Conservation (phyloP, 306 rosid genomes). For the Heteromeles arbutifolia region DNA sequence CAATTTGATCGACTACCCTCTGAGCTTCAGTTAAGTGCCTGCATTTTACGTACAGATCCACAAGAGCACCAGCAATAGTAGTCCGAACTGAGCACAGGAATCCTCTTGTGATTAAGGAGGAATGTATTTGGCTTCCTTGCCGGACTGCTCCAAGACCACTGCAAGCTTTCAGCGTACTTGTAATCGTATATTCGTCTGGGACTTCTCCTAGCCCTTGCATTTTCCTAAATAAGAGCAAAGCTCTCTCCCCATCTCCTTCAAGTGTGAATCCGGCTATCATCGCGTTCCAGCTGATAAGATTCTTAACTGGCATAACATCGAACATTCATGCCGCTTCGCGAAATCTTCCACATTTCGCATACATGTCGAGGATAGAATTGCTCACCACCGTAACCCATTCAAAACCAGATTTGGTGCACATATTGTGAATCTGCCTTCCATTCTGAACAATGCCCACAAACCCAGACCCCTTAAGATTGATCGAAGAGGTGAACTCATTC, state of each 20-base stretch:
- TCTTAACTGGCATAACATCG: conserved; percentile 30
- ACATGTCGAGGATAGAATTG: conserved; percentile 59
- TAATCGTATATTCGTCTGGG: conserved; percentile 49
- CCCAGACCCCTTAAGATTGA: conserved; percentile 48
- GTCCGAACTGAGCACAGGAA: conserved; percentile 30
- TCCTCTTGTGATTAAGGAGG: conserved; percentile 40
- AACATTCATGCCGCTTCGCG: conserved; percentile 39
- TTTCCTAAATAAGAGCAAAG: conserved; percentile 35
- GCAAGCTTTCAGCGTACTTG: conserved; percentile 55
- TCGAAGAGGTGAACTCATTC: conserved; percentile 54
- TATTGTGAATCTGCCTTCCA: conserved; percentile 58
- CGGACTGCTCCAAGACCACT: conserved; percentile 34
- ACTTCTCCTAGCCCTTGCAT: conserved; percentile 44
- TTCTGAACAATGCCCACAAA: conserved; percentile 33
- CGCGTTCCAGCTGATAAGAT: conserved; percentile 56
- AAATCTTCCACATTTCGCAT: conserved; percentile 46
- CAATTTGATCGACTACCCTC: conserved; percentile 43
- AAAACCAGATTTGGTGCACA: conserved; percentile 48
- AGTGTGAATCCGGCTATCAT: conserved; percentile 52
- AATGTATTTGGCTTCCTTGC: conserved; percentile 55
- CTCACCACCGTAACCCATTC: conserved; percentile 41
- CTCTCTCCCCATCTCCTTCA: conserved; percentile 33
- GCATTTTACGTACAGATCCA: conserved; percentile 56
- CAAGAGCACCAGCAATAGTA: conserved; percentile 43
- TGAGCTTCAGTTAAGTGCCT: conserved; percentile 35